Percentiles rank a stretch among this genome's conserved stretches.
These are phyloP conservation scores for Paratinospora sagittata DNA, from an alignment of 164 flowering plant species.

Conservation along the genomic window DNA sequence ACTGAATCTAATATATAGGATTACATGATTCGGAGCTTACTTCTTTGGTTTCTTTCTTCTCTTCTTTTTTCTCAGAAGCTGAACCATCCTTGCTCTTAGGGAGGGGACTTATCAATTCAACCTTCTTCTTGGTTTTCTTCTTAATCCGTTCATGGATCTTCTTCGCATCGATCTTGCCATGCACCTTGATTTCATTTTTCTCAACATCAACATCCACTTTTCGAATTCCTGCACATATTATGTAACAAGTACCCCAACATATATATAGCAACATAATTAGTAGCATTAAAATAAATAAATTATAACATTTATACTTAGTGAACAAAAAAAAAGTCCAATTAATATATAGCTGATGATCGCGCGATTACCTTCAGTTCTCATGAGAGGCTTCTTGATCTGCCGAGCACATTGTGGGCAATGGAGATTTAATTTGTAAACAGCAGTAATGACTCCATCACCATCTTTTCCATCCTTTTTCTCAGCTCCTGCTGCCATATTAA, in stretches of 20 bases:
- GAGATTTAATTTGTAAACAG: slow-evolving; percentile 53
- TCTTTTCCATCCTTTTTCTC: slow-evolving; percentile 8
- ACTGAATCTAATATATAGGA: not conserved
- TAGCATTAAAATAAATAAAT: no score
- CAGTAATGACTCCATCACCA: slow-evolving; percentile 32
- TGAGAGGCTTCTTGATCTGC: slow-evolving; percentile 47
- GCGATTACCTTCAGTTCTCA: slow-evolving; percentile 43
- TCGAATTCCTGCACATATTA: slow-evolving; percentile 42
- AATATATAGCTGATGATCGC: not conserved
- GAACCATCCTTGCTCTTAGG: slow-evolving; percentile 11
- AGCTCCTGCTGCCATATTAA: slow-evolving; percentile 9
- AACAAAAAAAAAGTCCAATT: no score
- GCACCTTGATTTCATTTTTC: slow-evolving; percentile 44
- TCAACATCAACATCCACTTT: slow-evolving; percentile 45
- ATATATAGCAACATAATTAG: not conserved
- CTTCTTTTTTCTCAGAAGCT: slow-evolving; percentile 14
- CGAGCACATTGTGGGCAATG: slow-evolving; percentile 66
- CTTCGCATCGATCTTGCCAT: slow-evolving; percentile 42
- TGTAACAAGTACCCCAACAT: not conserved
- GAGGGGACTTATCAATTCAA: slow-evolving; percentile 28
- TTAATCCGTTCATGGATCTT: slow-evolving; percentile 36
- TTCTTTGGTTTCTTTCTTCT: slow-evolving; percentile 26
- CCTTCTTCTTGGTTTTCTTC: slow-evolving; percentile 44
- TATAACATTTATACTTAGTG: no score
- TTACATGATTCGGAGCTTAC: slow-evolving; percentile 15